Evolutionary conservation across 345 rosid species (phyloP).

Genomic region (Salix udensis): DNA sequence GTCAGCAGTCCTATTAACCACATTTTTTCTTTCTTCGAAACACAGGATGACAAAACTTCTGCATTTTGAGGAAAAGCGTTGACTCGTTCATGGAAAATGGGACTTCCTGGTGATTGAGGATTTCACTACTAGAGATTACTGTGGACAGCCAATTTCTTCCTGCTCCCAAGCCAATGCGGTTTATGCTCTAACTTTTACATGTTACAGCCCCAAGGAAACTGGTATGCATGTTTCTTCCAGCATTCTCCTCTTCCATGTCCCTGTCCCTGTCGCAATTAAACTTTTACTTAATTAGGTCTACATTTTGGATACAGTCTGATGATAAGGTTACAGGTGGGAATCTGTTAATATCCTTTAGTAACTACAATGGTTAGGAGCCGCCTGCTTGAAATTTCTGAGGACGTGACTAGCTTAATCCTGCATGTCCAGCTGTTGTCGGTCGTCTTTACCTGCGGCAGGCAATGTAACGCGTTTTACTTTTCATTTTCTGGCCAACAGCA

Average conservation of each 20-base stretch:
- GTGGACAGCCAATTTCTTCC: neutral
- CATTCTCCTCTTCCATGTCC: neutral
- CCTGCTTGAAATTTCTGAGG: neutral
- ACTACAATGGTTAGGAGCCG: neutral
- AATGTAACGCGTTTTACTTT: neutral
- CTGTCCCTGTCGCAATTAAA: neutral
- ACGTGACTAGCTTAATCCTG: neutral
- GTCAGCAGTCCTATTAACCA: neutral
- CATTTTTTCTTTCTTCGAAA: neutral
- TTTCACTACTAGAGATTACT: neutral
- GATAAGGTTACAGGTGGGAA: neutral
- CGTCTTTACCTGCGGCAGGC: neutral
- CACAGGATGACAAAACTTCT: conserved; percentile 71
- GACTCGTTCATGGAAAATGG: conserved; percentile 60
- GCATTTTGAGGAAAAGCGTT: conserved; percentile 69
- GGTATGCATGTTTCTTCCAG: neutral
- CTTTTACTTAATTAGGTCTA: neutral
- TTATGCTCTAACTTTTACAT: neutral
- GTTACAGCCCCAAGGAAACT: neutral
- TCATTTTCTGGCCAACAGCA: neutral
- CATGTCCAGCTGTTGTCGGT: neutral
- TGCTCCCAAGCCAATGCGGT: neutral
- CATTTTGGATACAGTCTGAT: neutral
- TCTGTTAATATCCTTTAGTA: neutral
- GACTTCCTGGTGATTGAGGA: conserved; percentile 61